These are phyloP conservation scores for Circinella minor DNA, from an alignment of 371 early-diverging fungal species.

Conservation along the genomic window DNA sequence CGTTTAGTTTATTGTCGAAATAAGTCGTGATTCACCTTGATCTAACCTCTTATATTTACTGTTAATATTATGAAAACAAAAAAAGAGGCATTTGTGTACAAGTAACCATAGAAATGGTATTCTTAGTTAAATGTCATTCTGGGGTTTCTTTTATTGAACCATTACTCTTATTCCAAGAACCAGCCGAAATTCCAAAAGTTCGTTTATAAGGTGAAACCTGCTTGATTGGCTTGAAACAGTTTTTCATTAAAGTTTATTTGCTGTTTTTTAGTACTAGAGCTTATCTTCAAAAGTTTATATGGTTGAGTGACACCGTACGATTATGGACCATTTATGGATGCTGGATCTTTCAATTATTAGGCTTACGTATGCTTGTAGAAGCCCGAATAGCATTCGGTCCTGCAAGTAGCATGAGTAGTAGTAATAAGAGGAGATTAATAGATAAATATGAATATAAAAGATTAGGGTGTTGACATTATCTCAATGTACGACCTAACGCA, in stretches of 20 bases:
- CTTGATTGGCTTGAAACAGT: constrained; percentile 60
- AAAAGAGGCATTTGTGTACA: constrained; percentile 71
- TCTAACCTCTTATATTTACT: too few species aligned
- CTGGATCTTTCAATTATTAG: constrained; percentile 19
- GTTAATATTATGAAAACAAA: too few species aligned
- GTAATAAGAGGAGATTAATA: too few species aligned
- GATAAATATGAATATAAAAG: too few species aligned
- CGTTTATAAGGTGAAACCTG: constrained; percentile 57
- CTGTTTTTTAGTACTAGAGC: constrained; percentile 52
- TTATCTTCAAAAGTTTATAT: constrained; percentile 48
- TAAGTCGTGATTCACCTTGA: too few species aligned
- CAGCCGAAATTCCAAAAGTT: constrained; percentile 43
- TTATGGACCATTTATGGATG: constrained; percentile 23
- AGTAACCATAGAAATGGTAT: constrained; percentile 75
- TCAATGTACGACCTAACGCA: too few species aligned
- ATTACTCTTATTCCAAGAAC: constrained; percentile 52
- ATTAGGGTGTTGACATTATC: too few species aligned
- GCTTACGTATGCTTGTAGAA: too few species aligned
- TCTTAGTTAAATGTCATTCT: constrained; percentile 77
- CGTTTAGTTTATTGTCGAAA: too few species aligned
- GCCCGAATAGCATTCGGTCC: too few species aligned
- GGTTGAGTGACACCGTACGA: constrained; percentile 22
- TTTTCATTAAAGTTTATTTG: constrained; percentile 20
- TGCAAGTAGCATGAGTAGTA: too few species aligned
- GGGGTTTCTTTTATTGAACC: constrained; percentile 55